Evolutionary conservation across 768 basidiomycete species (phyloP), one percentile per base, ranked within the genome.

Genomic region (Podaxis rugospora): DNA sequence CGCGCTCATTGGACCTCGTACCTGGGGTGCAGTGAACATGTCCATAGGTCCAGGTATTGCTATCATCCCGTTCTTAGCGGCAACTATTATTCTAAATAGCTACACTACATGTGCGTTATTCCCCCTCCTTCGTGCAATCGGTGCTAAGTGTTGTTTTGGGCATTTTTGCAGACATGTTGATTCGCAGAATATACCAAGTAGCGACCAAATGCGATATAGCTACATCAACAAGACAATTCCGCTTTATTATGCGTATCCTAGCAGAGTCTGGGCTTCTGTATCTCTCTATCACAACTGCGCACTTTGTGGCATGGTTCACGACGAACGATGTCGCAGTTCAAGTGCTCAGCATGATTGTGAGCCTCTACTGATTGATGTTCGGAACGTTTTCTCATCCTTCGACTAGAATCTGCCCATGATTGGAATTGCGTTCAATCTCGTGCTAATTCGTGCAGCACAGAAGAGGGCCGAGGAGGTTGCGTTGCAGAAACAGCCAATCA

Each of bases 231-330:
- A 50, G 25, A 25, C 46, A 50, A 25, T n/a, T 50, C 23, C 44
- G 46, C 5, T 49, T 50, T 10, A 35, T 61, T 28, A 50, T 55
- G 4, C 28, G 60, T 0, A 49, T 61, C 16, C 40, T 61, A 1
- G 46, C 47, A 18, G 60, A 61, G 46, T 61, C 60, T 3, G 60
- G 60, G 1, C 6, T 55, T 14, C 37, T 61, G 7, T 55, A 61
- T 32, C n/a, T 61, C 4, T 44, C 47, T 5, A 50, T 61, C 7
- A 49, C 53, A 5, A n/a, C 55, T 16, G 60, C 44, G 2, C 60
- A 61, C 11, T 61, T 55, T 32, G 9, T 55, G 5, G 53, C 37
- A 18, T 61, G 54, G 53, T 50, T 54, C 27, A 37, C 46, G 5
- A 13, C 40, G 1, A 25, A 55, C 37, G 46, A 39, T n/a, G n/a